phyloP scores from a whole-genome alignment of 441 rosid species.

The Pelargonium citronellum region DNA sequence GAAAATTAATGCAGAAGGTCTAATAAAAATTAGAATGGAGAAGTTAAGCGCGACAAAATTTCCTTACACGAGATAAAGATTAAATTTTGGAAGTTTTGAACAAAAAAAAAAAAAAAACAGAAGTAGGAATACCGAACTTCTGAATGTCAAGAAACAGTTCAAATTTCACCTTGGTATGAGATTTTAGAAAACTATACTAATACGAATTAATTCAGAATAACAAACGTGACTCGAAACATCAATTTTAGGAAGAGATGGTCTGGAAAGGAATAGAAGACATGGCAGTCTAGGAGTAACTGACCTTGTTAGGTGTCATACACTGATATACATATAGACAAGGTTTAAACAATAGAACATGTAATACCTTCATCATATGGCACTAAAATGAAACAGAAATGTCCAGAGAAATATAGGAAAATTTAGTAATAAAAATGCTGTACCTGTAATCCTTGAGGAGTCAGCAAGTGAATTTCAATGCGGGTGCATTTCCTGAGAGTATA shows the following conservation, averaged over 20 bases:
- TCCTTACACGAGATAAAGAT: not conserved
- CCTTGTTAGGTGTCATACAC: too few relatives aligned
- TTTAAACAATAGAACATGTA: not conserved
- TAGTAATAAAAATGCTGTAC: conserved; percentile 26
- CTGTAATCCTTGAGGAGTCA: conserved; percentile 88
- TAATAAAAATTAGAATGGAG: not conserved
- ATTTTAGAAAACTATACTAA: not conserved
- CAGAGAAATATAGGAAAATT: not conserved
- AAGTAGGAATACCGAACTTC: not conserved
- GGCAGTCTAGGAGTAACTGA: not conserved
- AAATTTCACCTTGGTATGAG: not conserved
- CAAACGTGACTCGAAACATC: not conserved
- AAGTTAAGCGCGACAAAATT: not conserved
- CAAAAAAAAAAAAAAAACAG: not conserved
- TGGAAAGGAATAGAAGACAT: not conserved
- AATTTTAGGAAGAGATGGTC: not conserved
- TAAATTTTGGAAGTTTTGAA: not conserved
- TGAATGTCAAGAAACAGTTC: not conserved
- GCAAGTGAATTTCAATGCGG: conserved; percentile 89
- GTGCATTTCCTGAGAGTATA: conserved; percentile 75
- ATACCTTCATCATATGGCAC: not conserved
- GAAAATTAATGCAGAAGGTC: not conserved
- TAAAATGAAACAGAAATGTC: not conserved
- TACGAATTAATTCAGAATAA: not conserved
- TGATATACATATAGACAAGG: not conserved